Percentiles rank a stretch among this genome's conserved stretches.
These are phyloP conservation scores for Blumeriella jaapii DNA, from an alignment of 2,329 filamentous ascomycete species.

Conservation along the genomic window DNA sequence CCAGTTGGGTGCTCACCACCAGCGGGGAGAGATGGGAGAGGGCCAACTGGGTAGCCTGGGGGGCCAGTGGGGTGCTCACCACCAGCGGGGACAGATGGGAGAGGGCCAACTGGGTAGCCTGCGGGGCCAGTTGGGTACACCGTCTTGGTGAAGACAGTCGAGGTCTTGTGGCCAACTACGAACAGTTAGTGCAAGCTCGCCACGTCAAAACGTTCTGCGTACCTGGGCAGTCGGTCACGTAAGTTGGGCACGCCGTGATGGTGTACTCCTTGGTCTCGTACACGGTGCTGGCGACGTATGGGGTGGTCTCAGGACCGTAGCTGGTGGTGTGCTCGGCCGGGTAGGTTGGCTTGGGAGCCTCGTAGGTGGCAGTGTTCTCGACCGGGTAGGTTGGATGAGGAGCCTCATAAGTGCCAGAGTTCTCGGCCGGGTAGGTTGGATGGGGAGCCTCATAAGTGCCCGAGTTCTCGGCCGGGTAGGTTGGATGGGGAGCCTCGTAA, in stretches of 20 bases:
- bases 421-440: constrained; percentile 1
- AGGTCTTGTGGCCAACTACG: constrained; percentile 10
- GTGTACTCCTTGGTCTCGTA: constrained; percentile 11
- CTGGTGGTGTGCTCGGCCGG: neutral
- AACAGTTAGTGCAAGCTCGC: constrained; percentile 1
- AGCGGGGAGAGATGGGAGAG: no score
- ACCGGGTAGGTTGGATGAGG: neutral
- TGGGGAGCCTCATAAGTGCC: neutral
- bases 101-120: neutral
- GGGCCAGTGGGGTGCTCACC: constrained; percentile 1
- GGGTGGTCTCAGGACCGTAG: neutral
- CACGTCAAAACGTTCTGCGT: neutral
- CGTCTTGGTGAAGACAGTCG: constrained; percentile 5
- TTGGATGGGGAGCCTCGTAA: neutral
- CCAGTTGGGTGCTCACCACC: neutral
- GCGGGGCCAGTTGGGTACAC: constrained; percentile 4
- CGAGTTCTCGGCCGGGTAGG: constrained; percentile 1
- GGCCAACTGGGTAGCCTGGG: constrained; percentile 8
- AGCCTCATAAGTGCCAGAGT: no score
- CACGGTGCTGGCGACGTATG: constrained; percentile 20
- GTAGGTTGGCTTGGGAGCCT: constrained; percentile 3
- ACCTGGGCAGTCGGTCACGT: constrained; percentile 9
- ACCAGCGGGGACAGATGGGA: constrained; percentile 1
- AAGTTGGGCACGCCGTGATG: constrained; percentile 8
- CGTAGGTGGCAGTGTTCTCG: constrained; percentile 2